Conservation (phyloP, 2,329 filamentous ascomycete species). For the Fusarium udum region DNA sequence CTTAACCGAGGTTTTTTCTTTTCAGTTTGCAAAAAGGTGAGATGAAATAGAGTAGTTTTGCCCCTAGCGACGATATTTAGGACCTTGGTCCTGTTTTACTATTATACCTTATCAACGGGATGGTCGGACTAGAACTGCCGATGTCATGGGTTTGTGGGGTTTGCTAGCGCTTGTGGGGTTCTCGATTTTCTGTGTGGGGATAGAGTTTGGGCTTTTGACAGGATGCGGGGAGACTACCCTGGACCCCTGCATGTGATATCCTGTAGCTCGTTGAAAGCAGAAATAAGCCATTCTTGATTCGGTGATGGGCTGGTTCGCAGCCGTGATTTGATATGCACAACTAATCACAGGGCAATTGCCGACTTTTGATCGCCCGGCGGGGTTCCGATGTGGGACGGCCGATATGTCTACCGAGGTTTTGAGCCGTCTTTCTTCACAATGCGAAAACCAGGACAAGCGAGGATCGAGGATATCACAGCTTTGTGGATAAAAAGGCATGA, state of each 20-base stretch:
- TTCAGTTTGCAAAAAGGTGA: not conserved
- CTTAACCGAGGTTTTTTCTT: not conserved
- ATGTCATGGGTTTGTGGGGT: not conserved
- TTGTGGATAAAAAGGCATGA: not conserved
- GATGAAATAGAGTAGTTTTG: not conserved
- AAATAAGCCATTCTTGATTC: not conserved
- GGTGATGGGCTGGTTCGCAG: not conserved
- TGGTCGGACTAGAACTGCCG: not conserved
- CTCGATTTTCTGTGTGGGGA: not conserved
- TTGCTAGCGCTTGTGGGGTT: not conserved
- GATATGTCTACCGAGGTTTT: not conserved
- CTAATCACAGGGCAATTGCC: not conserved
- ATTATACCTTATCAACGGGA: not conserved
- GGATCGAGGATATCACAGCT: fast-evolving
- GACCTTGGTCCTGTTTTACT: not conserved
- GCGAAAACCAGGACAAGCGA: fast-evolving
- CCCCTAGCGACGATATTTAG: not conserved
- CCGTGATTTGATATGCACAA: not conserved
- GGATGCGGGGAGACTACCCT: not conserved
- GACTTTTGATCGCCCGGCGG: not conserved
- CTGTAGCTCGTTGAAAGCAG: not conserved
- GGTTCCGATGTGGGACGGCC: not conserved
- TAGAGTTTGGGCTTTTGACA: not conserved
- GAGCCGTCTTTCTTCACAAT: fast-evolving
- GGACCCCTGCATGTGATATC: not conserved